Conservation (phyloP, 768 basidiomycete species). For the Xerocomellus amylosporus region DNA sequence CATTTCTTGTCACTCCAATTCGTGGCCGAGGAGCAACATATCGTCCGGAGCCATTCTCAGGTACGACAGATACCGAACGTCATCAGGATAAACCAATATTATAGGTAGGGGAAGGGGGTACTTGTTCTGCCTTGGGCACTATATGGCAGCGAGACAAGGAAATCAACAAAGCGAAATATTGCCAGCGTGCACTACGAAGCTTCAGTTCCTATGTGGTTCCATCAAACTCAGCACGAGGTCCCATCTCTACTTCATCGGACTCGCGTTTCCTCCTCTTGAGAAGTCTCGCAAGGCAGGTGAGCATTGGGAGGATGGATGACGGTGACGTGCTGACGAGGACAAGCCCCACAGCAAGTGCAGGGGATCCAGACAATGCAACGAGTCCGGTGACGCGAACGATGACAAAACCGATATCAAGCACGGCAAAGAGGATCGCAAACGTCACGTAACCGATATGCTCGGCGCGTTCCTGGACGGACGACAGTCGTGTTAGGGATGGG, state of each 20-base stretch:
- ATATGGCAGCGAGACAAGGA: too few species aligned
- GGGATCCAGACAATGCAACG: constrained; percentile 3
- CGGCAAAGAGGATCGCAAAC: constrained; percentile 4
- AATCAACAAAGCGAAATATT: too few species aligned
- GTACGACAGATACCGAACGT: too few species aligned
- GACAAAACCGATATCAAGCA: constrained; percentile 10
- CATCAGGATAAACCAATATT: too few species aligned
- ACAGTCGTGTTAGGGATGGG: too few species aligned
- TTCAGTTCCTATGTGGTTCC: too few species aligned
- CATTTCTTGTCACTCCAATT: too few species aligned
- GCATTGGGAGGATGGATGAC: neutral
- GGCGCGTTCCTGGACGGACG: neutral
- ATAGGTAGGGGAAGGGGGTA: too few species aligned
- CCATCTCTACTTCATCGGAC: neutral
- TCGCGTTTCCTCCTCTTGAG: neutral
- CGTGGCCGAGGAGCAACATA: too few species aligned
- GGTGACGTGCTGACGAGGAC: constrained; percentile 4
- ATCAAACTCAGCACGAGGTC: neutral
- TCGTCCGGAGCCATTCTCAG: too few species aligned
- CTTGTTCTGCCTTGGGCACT: too few species aligned
- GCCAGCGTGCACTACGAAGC: too few species aligned
- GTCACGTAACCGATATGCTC: constrained; percentile 4
- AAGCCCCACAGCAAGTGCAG: constrained; percentile 8
- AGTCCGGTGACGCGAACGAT: constrained; percentile 12
- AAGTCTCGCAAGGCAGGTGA: neutral